Evolutionary conservation across 2,329 filamentous ascomycete genomes (phyloP), one percentile per base, ranked within the genome.

Genomic region (Dactylellina haptotyla): DNA sequence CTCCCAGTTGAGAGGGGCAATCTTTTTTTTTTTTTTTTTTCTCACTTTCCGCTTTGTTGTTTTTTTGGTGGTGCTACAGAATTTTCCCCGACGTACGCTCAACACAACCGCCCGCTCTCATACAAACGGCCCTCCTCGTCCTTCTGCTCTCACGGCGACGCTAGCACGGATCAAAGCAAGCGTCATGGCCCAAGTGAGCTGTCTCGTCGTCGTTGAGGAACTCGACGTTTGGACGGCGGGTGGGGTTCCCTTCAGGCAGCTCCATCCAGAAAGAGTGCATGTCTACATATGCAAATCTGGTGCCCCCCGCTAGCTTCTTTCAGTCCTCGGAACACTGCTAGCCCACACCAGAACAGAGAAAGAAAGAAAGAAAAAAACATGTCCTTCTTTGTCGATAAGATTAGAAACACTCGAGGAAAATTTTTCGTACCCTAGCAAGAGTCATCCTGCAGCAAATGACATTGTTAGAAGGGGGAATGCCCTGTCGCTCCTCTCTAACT

Each of bases 351-450:
- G n/a, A n/a, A n/a, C n/a, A n/a, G n/a, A n/a, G n/a, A n/a, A n/a
- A n/a, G n/a, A n/a, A n/a, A n/a, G n/a, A n/a, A n/a, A 23, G n/a
- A 51, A 34, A 34, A 14, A 37, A 18, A 34, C 14, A 37, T 10
- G 23, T 18, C 18, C 46, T 26, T 56, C 12, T 9, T 14, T 61
- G 48, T 34, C 39, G 69, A 73, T 66, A 61, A 73, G 69, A 73
- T 61, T 59, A 54, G 53, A 59, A 64, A 53, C 53, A 54, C n/a
- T n/a, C n/a, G 51, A 64, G 45, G 58, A 64, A 72, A 64, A 59
- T 54, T 71, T 69, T 65, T 57, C 45, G 18, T 59, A 57, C 59
- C 67, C 67, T 65, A 59, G 51, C 59, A 37, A 50, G 67, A 72
- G 67, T 72, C 67, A 65, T 65, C 34, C 30, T 57, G 57, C 57